Conservation (phyloP, 371 early-diverging fungal genomes). For the Conidiobolus incongruus region DNA sequence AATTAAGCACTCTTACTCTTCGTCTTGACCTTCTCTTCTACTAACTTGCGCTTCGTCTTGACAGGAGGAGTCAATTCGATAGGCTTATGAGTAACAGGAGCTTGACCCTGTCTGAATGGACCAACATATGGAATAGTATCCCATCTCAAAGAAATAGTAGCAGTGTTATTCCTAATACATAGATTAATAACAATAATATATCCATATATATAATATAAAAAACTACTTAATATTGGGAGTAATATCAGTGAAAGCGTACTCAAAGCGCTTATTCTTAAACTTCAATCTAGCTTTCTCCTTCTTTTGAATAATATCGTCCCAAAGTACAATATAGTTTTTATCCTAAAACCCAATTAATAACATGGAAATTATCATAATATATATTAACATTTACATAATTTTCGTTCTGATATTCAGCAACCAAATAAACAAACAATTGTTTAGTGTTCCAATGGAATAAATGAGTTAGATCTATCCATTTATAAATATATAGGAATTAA, state of each 20-base stretch:
- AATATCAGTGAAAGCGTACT: conserved; percentile 45
- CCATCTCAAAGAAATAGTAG: conserved; percentile 37
- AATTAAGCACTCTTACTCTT: no score
- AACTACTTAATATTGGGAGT: conserved; percentile 9
- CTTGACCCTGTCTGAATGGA: neutral
- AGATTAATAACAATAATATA: neutral
- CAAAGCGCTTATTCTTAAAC: conserved; percentile 33
- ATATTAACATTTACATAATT: conserved; percentile 18
- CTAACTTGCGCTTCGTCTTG: conserved; percentile 1
- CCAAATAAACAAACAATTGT: conserved; percentile 70
- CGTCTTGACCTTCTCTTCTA: neutral
- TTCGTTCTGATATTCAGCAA: conserved; percentile 58
- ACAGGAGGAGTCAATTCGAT: neutral
- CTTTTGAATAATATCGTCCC: conserved; percentile 70
- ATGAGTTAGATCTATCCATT: conserved; percentile 46
- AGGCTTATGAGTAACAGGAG: neutral
- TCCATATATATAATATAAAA: neutral
- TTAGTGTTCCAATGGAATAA: conserved; percentile 94
- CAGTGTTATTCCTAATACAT: neutral
- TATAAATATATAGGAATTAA: neutral
- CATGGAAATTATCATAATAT: neutral
- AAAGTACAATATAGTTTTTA: conserved; percentile 64
- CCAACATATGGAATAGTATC: conserved; percentile 80
- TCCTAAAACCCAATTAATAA: conserved; percentile 5
- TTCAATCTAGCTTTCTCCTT: conserved; percentile 39